Percentiles rank a stretch among this genome's conserved stretches.
phyloP scores from a whole-genome alignment of 805 yeast genomes.

The Candida succiphila region DNA sequence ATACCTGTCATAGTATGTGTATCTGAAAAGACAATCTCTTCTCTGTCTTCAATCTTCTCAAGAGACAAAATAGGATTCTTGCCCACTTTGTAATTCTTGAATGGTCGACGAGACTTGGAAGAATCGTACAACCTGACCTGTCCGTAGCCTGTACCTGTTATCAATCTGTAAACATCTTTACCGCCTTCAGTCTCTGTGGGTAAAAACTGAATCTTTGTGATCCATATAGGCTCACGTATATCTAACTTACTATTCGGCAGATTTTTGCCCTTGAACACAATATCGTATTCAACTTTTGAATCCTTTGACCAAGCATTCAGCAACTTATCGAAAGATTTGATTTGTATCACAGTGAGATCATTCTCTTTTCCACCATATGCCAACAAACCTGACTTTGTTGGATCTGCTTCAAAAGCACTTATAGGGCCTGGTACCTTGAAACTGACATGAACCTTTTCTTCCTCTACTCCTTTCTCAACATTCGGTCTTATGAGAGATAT shows the following conservation, averaged over 20 bases:
- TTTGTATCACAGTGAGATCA: conserved; percentile 43
- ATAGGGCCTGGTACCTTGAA: conserved; percentile 36
- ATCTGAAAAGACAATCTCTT: conserved; percentile 60
- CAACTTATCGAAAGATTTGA: conserved; percentile 15
- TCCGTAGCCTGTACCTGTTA: conserved; percentile 67
- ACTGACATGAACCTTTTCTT: conserved; percentile 17
- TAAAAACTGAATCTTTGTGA: conserved; percentile 44
- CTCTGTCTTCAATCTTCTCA: conserved; percentile 21
- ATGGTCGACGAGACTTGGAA: conserved; percentile 57
- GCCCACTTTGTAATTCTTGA: conserved; percentile 40
- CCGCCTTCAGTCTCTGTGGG: conserved; percentile 18
- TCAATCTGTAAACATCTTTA: conserved; percentile 35
- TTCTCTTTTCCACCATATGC: conserved; percentile 86
- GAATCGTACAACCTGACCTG: conserved; percentile 70
- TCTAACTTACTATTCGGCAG: conserved; percentile 75
- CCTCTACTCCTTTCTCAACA: too few species aligned
- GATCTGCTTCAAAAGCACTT: conserved; percentile 37
- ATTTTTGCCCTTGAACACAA: conserved; percentile 65
- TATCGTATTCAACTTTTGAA: conserved; percentile 9
- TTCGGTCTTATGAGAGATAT: conserved; percentile 17
- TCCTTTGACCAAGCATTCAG: conserved; percentile 4
- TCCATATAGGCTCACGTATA: conserved; percentile 76
- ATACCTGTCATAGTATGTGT: conserved; percentile 55
- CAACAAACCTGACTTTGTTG: conserved; percentile 38
- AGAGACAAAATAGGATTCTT: conserved; percentile 43